Conservation (phyloP, 495 filamentous ascomycete species). For the Opeltia flavorubescens region DNA sequence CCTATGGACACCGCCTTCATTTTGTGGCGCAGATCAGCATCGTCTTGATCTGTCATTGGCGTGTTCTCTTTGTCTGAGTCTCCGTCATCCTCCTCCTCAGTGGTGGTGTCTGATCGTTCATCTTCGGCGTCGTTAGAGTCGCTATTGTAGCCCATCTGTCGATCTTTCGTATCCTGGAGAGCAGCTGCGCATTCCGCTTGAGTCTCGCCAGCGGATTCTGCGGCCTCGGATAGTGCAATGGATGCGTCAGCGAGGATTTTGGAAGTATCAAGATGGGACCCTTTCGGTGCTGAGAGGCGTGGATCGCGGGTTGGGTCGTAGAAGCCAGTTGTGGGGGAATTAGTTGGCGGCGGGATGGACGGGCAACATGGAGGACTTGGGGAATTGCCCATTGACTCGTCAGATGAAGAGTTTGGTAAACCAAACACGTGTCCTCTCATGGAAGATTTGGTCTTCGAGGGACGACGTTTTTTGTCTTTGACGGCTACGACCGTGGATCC, state of each 20-base stretch:
- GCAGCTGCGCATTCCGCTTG: not conserved
- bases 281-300: not conserved
- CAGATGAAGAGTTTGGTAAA: too few species aligned
- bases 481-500: not conserved
- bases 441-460: not conserved
- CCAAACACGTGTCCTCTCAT: too few species aligned
- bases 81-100: not conserved
- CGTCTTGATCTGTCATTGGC: not conserved
- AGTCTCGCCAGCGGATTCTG: not conserved
- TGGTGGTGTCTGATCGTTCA: not conserved
- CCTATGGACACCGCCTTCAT: not conserved
- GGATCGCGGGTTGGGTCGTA: not conserved
- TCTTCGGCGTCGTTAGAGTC: not conserved
- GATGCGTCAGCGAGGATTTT: not conserved
- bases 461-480: not conserved
- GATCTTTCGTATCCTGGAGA: not conserved
- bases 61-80: not conserved
- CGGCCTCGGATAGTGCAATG: not conserved
- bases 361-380: not conserved
- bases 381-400: too few species aligned
- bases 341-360: not conserved
- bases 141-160: not conserved
- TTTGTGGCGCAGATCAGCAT: not conserved
- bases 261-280: not conserved
- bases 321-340: not conserved